phyloP scores from a whole-genome alignment of 495 filamentous ascomycete genomes.

The Penicillium ucsense region DNA sequence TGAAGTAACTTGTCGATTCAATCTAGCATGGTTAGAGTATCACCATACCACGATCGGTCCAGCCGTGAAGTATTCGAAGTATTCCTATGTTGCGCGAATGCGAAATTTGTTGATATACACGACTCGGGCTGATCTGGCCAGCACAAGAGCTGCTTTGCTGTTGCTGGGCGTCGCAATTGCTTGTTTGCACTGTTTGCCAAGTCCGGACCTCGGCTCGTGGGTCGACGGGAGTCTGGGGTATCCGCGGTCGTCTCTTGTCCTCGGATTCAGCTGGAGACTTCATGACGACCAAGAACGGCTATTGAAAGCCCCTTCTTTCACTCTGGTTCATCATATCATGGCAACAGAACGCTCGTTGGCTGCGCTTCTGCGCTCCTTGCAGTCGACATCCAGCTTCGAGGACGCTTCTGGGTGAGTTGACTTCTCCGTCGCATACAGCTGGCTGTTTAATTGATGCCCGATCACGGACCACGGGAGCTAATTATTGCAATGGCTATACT shows the following conservation, averaged over 20 bases:
- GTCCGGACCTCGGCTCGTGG: slow-evolving; percentile 28
- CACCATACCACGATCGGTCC: not conserved
- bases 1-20: too few species aligned
- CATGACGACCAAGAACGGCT: slow-evolving; percentile 10
- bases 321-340: slow-evolving; percentile 15
- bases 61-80: not conserved
- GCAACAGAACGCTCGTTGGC: slow-evolving; percentile 43
- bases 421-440: not conserved
- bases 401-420: slow-evolving; percentile 46
- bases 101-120: too few species aligned
- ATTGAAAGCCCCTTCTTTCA: slow-evolving; percentile 4
- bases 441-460: not conserved
- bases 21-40: not conserved
- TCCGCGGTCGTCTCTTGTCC: slow-evolving; percentile 17
- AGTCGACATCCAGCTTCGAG: slow-evolving; percentile 36
- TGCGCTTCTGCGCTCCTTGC: slow-evolving; percentile 43
- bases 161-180: slow-evolving; percentile 6
- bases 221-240: slow-evolving; percentile 16
- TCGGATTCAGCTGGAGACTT: not conserved
- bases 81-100: too few species aligned
- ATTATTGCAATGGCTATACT: not conserved
- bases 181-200: slow-evolving; percentile 35
- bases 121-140: too few species aligned
- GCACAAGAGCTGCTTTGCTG: not conserved
- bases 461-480: slow-evolving; percentile 4